Evolutionary conservation across 306 rosid genomes (phyloP).

Genomic region (Erythrophleum fordii): DNA sequence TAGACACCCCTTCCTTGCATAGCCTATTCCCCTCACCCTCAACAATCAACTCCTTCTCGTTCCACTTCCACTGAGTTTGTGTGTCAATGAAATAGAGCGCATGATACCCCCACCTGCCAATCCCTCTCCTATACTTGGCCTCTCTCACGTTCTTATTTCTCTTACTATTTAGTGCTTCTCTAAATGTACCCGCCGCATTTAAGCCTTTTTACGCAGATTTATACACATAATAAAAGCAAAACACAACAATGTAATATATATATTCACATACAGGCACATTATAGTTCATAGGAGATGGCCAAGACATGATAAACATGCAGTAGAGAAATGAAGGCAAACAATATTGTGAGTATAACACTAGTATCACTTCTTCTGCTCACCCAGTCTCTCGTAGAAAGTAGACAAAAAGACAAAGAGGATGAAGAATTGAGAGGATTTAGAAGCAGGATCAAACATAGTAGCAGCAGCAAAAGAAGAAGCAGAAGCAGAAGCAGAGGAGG

Average conservation of each 20-base stretch:
- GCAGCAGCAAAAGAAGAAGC: neutral
- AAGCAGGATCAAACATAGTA: neutral
- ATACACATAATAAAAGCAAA: neutral
- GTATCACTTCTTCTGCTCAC: conserved; percentile 53
- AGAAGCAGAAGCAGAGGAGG: conserved; percentile 32
- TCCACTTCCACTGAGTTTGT: neutral
- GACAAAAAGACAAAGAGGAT: conserved; percentile 38
- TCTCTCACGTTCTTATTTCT: neutral
- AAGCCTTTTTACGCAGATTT: neutral
- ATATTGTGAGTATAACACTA: conserved; percentile 27
- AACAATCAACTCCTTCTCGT: too few species aligned
- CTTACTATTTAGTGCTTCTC: neutral
- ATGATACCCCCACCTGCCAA: conserved; percentile 7
- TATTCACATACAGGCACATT: too few species aligned
- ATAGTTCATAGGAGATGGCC: too few species aligned
- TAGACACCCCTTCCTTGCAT: conserved; percentile 3
- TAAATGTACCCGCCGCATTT: neutral
- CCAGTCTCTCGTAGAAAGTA: conserved; percentile 45
- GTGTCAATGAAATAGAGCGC: neutral
- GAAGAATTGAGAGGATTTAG: conserved; percentile 33
- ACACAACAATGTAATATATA: neutral
- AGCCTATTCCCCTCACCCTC: neutral
- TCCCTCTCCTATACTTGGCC: neutral
- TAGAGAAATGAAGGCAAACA: conserved; percentile 58
- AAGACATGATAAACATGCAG: neutral